phyloP scores from a whole-genome alignment of 2,329 filamentous ascomycete species.

The Atkinsonella hypoxylon region DNA sequence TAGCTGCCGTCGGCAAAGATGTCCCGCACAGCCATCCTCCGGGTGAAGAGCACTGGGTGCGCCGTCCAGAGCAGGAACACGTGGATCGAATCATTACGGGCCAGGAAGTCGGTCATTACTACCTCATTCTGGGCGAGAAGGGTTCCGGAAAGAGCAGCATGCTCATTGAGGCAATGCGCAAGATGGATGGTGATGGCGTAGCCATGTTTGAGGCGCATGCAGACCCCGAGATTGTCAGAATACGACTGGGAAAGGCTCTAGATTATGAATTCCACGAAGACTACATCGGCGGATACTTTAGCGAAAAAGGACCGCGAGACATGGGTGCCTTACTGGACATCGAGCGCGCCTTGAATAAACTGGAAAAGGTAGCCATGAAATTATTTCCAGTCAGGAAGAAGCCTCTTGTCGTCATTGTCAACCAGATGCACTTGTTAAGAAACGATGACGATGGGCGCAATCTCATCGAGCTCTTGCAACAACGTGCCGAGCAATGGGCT shows the following conservation, averaged over 20 bases:
- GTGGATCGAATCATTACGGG: slow-evolving; percentile 80
- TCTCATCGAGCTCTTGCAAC: slow-evolving; percentile 85
- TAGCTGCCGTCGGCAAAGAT: slow-evolving; percentile 56
- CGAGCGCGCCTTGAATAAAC: slow-evolving; percentile 91
- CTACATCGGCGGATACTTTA: slow-evolving; percentile 93
- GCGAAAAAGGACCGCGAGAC: slow-evolving; percentile 82
- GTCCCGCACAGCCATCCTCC: slow-evolving; percentile 31
- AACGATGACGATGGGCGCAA: slow-evolving; percentile 91
- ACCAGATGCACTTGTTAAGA: slow-evolving; percentile 80
- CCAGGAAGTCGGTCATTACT: slow-evolving; percentile 66
- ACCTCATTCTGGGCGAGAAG: slow-evolving; percentile 87
- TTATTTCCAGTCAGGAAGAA: slow-evolving; percentile 48
- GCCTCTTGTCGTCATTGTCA: slow-evolving; percentile 86
- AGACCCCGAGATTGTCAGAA: slow-evolving; percentile 88
- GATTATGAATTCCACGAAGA: slow-evolving; percentile 98
- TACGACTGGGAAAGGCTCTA: slow-evolving; percentile 81
- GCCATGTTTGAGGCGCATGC: slow-evolving; percentile 96
- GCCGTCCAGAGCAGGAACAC: slow-evolving; percentile 66
- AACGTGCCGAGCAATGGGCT: slow-evolving; percentile 93
- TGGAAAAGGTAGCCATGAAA: slow-evolving; percentile 84
- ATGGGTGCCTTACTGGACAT: slow-evolving; percentile 89
- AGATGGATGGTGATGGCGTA: slow-evolving; percentile 76
- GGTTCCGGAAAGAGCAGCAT: slow-evolving; percentile 95
- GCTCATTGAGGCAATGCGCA: slow-evolving; percentile 89
- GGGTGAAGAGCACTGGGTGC: slow-evolving; percentile 53